Evolutionary conservation across 106 monocot species (phyloP).

Genomic region (Triglochin maritima): DNA sequence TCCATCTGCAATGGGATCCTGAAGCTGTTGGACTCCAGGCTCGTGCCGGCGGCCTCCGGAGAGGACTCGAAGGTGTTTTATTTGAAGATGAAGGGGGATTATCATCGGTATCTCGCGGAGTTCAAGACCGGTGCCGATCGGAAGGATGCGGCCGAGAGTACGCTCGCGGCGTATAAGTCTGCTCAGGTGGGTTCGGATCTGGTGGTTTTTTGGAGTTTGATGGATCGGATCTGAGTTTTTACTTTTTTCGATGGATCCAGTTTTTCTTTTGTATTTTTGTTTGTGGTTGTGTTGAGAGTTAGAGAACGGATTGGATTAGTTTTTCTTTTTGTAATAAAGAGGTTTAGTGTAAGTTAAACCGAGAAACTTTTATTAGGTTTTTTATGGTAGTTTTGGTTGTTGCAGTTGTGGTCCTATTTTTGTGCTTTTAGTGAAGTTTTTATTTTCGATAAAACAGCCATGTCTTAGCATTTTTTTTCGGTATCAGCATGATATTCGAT

Average conservation of each 20-base stretch:
- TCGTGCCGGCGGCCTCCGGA: conserved; percentile 1
- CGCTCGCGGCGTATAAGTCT: conserved; percentile 8
- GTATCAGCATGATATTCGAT: too few relatives aligned
- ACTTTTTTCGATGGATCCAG: conserved; percentile 6
- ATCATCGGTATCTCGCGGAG: conserved; percentile 15
- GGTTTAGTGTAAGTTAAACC: too few relatives aligned
- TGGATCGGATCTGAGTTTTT: not conserved
- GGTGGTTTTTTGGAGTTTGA: not conserved
- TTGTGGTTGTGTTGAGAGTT: too few relatives aligned
- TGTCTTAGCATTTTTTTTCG: too few relatives aligned
- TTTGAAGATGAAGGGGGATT: conserved; percentile 19
- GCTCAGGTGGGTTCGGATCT: conserved; percentile 4
- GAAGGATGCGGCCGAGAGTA: conserved; percentile 7
- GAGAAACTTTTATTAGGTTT: too few relatives aligned
- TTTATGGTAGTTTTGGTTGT: too few relatives aligned
- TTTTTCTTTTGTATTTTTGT: conserved; percentile 6
- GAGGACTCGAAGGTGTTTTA: conserved; percentile 13
- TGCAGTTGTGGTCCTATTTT: too few relatives aligned
- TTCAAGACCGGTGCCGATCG: conserved; percentile 4
- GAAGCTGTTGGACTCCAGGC: conserved; percentile 2
- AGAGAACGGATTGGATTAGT: too few relatives aligned
- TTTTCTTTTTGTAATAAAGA: too few relatives aligned
- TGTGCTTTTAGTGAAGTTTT: too few relatives aligned
- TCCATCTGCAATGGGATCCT: conserved; percentile 1
- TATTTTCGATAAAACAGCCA: too few relatives aligned